Evolutionary conservation across 176 grass and related monocot species (phyloP), one percentile per base, ranked within the genome.

Genomic region (Ampelocalamus luodianensis): DNA sequence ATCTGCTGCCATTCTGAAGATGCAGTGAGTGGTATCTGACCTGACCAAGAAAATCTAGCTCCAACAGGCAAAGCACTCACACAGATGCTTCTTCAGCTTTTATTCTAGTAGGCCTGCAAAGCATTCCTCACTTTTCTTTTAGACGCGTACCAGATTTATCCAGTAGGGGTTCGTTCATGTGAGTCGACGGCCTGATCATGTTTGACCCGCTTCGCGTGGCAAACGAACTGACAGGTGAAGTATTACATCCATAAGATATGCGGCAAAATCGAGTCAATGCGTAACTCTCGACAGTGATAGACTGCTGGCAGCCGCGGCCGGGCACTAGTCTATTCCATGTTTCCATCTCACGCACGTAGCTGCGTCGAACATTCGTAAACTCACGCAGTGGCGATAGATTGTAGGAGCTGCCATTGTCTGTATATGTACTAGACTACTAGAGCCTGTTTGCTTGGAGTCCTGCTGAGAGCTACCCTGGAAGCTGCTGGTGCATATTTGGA

Each of bases 301-400:
- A 8, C 6, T 22, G 44, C 62, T 45, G 27, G 74, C 56, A 34
- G 73, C 73, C 38, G 26, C 58, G 75, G 24, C n/a, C 45, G 75
- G 75, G 68, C 46, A 37, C 45, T 78, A 70, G 8, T 77, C 44
- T 48, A 65, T 29, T 16, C 23, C 5, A 1, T 23, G 11, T 79
- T 63, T 68, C 51, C 46, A 37, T 72, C 20, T 26, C 13, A 26
- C 36, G 39, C 1, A 39, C 15, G 77, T 68, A 74, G 89, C 80
- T 90, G 68, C 85, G 3, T 34, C 36, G 89, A 90, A 83, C 74
- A 79, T 83, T 83, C 74, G 14, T 48, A 26, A n/a, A 16, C 68
- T 39, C 44, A 14, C 51, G n/a, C 9, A 14, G 16, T 15, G 36
- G 72, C 32, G 0, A 4, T n/a, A 58, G 4, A 10, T 54, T 0